Evolutionary conservation across 2,329 filamentous ascomycete genomes (phyloP), one percentile per base, ranked within the genome.

Genomic region (Scedosporium aurantiacum): DNA sequence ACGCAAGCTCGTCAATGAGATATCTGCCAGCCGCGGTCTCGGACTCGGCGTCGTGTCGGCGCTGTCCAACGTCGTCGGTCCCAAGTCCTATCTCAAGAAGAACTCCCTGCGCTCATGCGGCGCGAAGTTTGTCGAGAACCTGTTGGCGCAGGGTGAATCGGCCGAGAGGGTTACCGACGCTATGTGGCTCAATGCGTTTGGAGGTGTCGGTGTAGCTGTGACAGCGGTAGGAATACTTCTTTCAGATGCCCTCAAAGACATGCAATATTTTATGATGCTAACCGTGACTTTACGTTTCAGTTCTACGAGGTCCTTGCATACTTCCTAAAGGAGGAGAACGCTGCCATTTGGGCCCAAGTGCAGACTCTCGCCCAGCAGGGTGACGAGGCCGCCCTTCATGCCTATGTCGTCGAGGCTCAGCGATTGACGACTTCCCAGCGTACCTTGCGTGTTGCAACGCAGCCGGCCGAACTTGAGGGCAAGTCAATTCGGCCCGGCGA

Each of bases 261-360:
- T 12, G 32, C 32, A 37, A 37, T 37, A 12, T 37, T 37, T 1
- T 3, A 14, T 37, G 32, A 25, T n/a, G 27, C 27, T 57, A 18
- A 57, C 54, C 14, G 25, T 37, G 56, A 40, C 18, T 23, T 25
- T 41, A 54, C n/a, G n/a, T 18, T n/a, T 6, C 54, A 78, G 75
- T 78, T 78, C 64, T 75, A 74, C 63, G 75, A 79, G 62, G 69
- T 78, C 8, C 62, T 79, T 54, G 68, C 73, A 2, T 79, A 68
- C 67, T 78, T 77, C 68, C 66, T 78, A 0, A 70, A 69, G 1
- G 68, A 70, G 0, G 74, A 77, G 57, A 77, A 77, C 18, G 70
- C 68, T 0, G 61, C 70, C 10, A 72, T 77, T 64, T 78, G 77
- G 73, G 67, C 70, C 6, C 73, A 78, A 21, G 74, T 79, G 2